Base-by-base conservation (phyloP, 768 basidiomycete species). In the Agaricus bisporus region DNA sequence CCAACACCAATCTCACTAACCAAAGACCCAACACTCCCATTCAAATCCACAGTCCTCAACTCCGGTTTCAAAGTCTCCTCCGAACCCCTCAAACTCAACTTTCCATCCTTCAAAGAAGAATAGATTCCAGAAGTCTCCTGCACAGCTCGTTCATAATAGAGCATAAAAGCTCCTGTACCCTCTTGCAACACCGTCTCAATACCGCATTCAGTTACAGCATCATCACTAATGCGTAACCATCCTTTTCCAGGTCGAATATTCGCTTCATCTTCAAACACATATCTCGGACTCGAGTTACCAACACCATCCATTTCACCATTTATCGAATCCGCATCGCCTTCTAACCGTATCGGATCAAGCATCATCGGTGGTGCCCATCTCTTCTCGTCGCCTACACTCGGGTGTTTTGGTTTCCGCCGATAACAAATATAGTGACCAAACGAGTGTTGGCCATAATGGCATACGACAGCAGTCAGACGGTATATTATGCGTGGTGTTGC, bases 381-480 rank as follows among this genome's bases (percentile, higher is more conserved):
- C 55, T 75, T 79, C 55, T 68, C 70, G 11, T 66, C 51, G 1
- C 71, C 71, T 20, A 68, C 60, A 3, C 69, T 61, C 14, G 69
- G 63, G 38, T 74, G 75, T 36, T 77, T 76, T 0, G 94, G 94
- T 68, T 87, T 90, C 44, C 95, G 77, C 14, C 97, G 79, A 65
- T 85, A 95, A 60, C 89, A 92, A 59, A 98, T 81, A 65, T 95
- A 99, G 65, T 99, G 95, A 5, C 95, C 95, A 64, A 89, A 95
- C 4, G 86, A 86, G 63, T 97, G 94, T 50, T 85, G 82, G 12
- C 95, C 95, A 64, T 85, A 95, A 68, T 98, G 95, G 60, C 92
- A 92, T 14, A 98, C 93, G 28, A 90, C 83, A 9, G 91, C 85
- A 2, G 83, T 69, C 35, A 98, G 79, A 43, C 93, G 82, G 68